Evolutionary conservation across 768 basidiomycete genomes (phyloP), one percentile per base, ranked within the genome.

Genomic region (Austroboletus eburneus): DNA sequence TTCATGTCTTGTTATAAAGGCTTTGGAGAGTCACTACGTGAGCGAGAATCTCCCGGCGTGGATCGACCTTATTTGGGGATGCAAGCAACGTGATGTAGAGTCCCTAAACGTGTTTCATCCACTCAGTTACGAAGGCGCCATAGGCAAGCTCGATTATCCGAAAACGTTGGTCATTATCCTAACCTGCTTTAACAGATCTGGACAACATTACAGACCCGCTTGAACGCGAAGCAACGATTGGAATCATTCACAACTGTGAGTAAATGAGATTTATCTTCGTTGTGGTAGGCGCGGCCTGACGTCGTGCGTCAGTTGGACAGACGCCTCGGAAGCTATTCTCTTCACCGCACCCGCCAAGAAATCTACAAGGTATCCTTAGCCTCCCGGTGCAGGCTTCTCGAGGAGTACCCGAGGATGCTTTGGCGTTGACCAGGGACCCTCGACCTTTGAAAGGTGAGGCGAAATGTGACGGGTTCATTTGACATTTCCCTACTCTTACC

Each of bases 41-140:
- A 91, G 90, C 68, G 80, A 87, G 52, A 75, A 87, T 54, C 73
- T 97, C 10, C 83, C 87, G 0, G 76, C 78, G 9, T 96, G 94
- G 93, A 94, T 97, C 54, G 94, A 97, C 58, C 75, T 96, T 24
- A 88, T 94, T 42, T 97, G 93, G 90, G 89, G 89, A 29, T 80
- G 68, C 63, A 88, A 88, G 50, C 90, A 95, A 72, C 81, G 80
- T 4, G 91, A 94, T 58, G 71, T 79, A 0, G 78, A 76, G 7
- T 79, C 86, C 0, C 67, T 85, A 48, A 97, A 96, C 56, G 87
- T 85, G 7, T 96, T 91, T 70, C 93, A 96, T 64, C 94, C 93
- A 1, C 69, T 96, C 29, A 94, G 91, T 14, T 96, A 96, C 57
- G 91, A 93, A 56, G 91, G 92, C 4, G 85, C 89, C 0, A 87